Base-by-base conservation (phyloP, 257 asterid genomes). In the Gentiana straminea region DNA sequence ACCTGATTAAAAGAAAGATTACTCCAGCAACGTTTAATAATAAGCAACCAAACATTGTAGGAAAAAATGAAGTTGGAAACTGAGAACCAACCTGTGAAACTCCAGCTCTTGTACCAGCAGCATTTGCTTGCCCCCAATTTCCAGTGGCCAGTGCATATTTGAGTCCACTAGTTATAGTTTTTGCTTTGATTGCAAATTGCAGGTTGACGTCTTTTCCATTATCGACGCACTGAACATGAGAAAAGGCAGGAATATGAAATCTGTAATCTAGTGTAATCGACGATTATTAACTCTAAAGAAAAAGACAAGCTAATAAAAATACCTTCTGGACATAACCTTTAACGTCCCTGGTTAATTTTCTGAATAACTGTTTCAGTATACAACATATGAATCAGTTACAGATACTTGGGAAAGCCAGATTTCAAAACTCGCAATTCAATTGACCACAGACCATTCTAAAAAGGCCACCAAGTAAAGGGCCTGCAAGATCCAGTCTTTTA, bases 121-220 rank as follows among this genome's bases (percentile, higher is more conserved):
- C 65, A 65, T 65, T 51, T 52, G 70, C 70, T 51, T 65, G 70
- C 24, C 70, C 70, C 70, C 70, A 65, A 13, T 65, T 65, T 43
- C 70, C 70, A 44, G 70, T 65, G 32, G 70, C 64, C 11, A 65
- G 60, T 15, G 70, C 58, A 49, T 65, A 65, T 50, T 65, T 65
- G 37, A 65, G 55, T 33, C 70, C 70, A 51, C 64, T 58, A 7
- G 70, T 65, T 45, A 65, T 65, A 4, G 70, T 65, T 58, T 59
- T 65, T 3, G 70, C 70, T 54, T 65, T 65, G 7, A 65, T 65
- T n/a, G 70, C 70, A 53, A 65, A 65, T 59, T 65, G 70, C 32
- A 65, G 33, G 15, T 65, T 65, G 32, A 65, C 70, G 46, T 65
- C 70, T 43, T 65, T 65, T 41, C 70, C 70, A 51, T 51, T 65